Percentiles rank a stretch among this genome's conserved stretches.
Evolutionary conservation across 257 asterid genomes (phyloP).

Genomic region (Solanum pimpinellifolium): DNA sequence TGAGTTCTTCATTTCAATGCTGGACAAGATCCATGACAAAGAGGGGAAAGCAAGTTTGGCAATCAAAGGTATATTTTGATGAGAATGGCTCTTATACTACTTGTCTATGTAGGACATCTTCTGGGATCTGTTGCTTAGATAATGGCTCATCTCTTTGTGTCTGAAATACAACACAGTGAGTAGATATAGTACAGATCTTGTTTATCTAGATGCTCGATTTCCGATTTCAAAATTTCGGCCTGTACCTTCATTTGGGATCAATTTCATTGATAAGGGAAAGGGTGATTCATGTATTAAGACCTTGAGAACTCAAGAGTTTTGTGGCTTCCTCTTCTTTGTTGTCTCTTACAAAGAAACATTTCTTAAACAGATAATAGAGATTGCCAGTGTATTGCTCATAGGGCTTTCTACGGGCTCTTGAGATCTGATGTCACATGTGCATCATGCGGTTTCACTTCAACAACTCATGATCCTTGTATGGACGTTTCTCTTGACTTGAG

Average conservation of each 20-base stretch:
- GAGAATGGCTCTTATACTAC: not conserved
- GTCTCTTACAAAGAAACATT: not conserved
- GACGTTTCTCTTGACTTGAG: constrained; percentile 74
- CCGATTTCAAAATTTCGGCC: not conserved
- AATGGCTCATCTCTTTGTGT: not conserved
- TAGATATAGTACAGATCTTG: not conserved
- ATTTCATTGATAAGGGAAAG: not conserved
- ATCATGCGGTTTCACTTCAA: constrained; percentile 86
- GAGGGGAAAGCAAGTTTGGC: constrained; percentile 46
- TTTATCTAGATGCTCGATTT: not conserved
- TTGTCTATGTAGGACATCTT: not conserved
- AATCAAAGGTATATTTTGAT: constrained; percentile 32
- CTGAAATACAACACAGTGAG: not conserved
- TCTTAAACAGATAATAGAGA: constrained; percentile 60
- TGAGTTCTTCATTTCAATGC: constrained; percentile 87
- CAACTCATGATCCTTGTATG: constrained; percentile 73
- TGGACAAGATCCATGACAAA: constrained; percentile 86
- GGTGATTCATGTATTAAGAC: not conserved
- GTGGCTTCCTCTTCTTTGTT: not conserved
- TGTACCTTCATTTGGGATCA: not conserved
- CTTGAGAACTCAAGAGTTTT: not conserved
- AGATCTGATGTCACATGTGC: constrained; percentile 86
- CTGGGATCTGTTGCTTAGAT: not conserved
- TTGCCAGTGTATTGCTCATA: constrained; percentile 74
- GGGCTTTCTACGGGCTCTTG: constrained; percentile 67